Base-by-base conservation (phyloP, 805 yeast species). In the Saturnispora sekii region DNA sequence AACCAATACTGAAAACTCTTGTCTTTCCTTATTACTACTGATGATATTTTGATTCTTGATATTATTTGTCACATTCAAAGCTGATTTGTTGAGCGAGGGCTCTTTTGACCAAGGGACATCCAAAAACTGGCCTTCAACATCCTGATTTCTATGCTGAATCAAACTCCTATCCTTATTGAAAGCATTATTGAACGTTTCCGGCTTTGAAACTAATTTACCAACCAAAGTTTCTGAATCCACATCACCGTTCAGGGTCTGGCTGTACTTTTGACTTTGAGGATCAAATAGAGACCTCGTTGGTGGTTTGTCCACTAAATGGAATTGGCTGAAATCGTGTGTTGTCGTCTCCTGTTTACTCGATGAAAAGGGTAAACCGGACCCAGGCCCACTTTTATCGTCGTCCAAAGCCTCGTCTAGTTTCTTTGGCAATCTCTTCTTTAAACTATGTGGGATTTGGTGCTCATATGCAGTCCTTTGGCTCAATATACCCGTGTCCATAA, bases 1-100 rank as follows among this genome's bases (percentile, higher is more conserved):
- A 52, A 88, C 96, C 45, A 86, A 60, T 35, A 90, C 78, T 18
- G 79, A 70, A 56, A 88, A 90, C 60, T 79, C 84, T 15, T 29
- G 26, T 21, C 26, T 21, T 8, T 21, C 26, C 26, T 21, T 21
- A 21, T 21, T 6, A 21, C 26, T 21, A 6, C 26, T 21, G 26
- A 8, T 21, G 26, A 21, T 5, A 21, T 21, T 21, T 21, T 21
- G 26, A 21, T 21, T 21, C 26, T 21, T 21, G 26, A 21, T 21
- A 21, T 21, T 21, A 21, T 3, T 21, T 21, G 26, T 21, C 26
- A 21, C 26, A 21, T 21, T 21, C 26, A 21, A 21, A 21, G 26
- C 26, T 21, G 26, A 21, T 17, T n/a, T n/a, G 11, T 11, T 18
- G 29, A 30, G 16, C n/a, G 32, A 11, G 4, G 39, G n/a, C 26